Percentiles rank a stretch among this genome's conserved stretches.
Conservation (phyloP, 345 rosid species). For the Citrus glauca region DNA sequence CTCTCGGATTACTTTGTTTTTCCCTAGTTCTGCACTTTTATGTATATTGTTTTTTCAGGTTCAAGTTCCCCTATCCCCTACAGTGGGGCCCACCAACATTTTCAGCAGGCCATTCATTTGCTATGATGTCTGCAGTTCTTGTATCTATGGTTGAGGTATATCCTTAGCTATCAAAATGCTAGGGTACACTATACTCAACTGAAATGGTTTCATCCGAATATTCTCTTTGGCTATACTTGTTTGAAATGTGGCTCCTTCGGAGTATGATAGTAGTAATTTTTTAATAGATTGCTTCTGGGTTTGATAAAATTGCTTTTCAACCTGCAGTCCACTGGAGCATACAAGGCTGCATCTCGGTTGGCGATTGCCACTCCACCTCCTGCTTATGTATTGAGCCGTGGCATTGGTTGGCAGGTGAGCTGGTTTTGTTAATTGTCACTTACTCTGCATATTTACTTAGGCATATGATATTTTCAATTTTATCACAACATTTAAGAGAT, state of each 20-base stretch:
- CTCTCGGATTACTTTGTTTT: background rate
- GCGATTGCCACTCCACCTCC: constrained; percentile 99
- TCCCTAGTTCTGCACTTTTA: constrained; percentile 6
- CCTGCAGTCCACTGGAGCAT: constrained; percentile 87
- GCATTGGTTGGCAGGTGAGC: constrained; percentile 97
- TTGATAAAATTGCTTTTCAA: background rate
- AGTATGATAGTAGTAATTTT: background rate
- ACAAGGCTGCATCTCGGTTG: constrained; percentile 90
- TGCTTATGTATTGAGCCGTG: constrained; percentile 91
- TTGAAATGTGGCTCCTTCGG: background rate
- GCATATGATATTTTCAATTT: background rate
- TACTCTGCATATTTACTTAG: background rate
- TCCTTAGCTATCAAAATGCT: background rate
- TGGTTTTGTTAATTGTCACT: constrained; percentile 1
- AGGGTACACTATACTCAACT: background rate
- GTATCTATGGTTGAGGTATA: constrained; percentile 94
- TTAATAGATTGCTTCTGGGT: background rate
- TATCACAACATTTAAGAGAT: background rate
- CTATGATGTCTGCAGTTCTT: constrained; percentile 92
- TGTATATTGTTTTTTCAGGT: constrained; percentile 44
- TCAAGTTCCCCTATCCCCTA: constrained; percentile 90
- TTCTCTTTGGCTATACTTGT: background rate
- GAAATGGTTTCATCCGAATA: background rate
- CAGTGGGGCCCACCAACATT: constrained; percentile 99
- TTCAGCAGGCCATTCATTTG: constrained; percentile 89